These are phyloP conservation scores for Ophiosphaerella korrae DNA, from an alignment of 2,329 filamentous ascomycete genomes.

Conservation along the genomic window DNA sequence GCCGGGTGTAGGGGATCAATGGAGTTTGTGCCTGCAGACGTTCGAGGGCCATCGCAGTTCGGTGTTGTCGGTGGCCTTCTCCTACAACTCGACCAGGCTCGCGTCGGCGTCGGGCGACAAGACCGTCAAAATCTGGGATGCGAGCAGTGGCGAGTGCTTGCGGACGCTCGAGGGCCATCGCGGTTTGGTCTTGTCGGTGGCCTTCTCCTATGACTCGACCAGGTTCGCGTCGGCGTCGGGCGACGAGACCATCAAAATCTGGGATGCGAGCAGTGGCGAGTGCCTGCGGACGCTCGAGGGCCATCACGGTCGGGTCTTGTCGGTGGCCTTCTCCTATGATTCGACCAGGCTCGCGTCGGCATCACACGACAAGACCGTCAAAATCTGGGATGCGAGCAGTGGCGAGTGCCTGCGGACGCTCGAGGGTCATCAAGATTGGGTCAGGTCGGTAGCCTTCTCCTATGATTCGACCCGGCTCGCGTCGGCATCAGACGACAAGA, in stretches of 20 bases:
- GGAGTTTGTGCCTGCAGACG: constrained; percentile 1
- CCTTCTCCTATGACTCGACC: constrained; percentile 20
- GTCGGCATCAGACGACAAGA: too few species aligned
- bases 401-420: too few species aligned
- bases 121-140: constrained; percentile 16
- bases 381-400: too few species aligned
- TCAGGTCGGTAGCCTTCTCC: too few species aligned
- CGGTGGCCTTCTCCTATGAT: too few species aligned
- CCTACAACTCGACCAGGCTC: constrained; percentile 7
- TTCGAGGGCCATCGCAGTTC: constrained; percentile 19
- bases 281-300: too few species aligned
- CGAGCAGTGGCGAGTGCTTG: not conserved
- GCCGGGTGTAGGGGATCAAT: constrained; percentile 6
- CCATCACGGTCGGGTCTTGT: too few species aligned
- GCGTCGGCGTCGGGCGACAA: not conserved
- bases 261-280: constrained; percentile 2
- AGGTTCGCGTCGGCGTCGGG: not conserved
- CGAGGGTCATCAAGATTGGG: too few species aligned
- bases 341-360: too few species aligned
- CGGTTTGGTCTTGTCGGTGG: constrained; percentile 11
- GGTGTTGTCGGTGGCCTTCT: constrained; percentile 23
- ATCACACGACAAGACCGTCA: too few species aligned
- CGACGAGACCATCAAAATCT: constrained; percentile 14
- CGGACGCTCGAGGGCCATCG: constrained; percentile 11
- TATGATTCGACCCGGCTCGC: too few species aligned